Evolutionary conservation across 805 yeast genomes (phyloP).

Genomic region (Wickerhamiella parazyma): DNA sequence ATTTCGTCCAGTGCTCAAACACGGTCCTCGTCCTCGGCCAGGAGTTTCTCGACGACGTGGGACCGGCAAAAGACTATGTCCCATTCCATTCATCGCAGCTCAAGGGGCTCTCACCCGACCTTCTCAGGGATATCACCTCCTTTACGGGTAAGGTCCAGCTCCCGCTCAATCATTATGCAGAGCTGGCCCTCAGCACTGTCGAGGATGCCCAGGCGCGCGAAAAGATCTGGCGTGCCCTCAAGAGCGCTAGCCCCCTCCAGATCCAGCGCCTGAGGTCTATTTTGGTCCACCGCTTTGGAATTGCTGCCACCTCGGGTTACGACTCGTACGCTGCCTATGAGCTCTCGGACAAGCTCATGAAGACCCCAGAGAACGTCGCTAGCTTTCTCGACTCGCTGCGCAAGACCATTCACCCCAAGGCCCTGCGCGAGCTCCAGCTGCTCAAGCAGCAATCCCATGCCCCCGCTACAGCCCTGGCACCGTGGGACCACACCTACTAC

Average conservation of each 20-base stretch:
- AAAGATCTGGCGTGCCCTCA: constrained; percentile 61
- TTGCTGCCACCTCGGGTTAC: constrained; percentile 64
- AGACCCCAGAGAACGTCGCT: constrained; percentile 58
- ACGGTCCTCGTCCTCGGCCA: constrained; percentile 73
- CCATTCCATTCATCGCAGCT: constrained; percentile 19
- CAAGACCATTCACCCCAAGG: constrained; percentile 36
- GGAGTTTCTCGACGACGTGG: constrained; percentile 43
- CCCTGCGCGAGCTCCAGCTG: constrained; percentile 41
- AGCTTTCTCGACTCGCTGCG: constrained; percentile 54
- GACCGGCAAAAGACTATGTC: constrained; percentile 22
- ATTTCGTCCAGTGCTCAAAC: constrained; percentile 64
- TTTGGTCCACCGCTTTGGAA: constrained; percentile 48
- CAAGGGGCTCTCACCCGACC: constrained; percentile 24
- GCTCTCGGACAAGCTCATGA: constrained; percentile 81
- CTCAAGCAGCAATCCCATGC: constrained; percentile 29
- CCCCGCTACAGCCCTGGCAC: constrained; percentile 41
- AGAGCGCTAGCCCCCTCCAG: constrained; percentile 52
- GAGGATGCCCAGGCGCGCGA: constrained; percentile 44
- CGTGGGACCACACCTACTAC: constrained; percentile 85
- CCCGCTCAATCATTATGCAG: constrained; percentile 55
- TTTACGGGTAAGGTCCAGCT: constrained; percentile 30
- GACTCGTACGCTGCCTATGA: constrained; percentile 65
- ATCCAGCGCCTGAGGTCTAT: constrained; percentile 44
- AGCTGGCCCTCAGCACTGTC: constrained; percentile 47
- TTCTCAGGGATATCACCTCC: constrained; percentile 20